Evolutionary conservation across 2,329 filamentous ascomycete genomes (phyloP).

Genomic region (Neopestalotiopsis sp.): DNA sequence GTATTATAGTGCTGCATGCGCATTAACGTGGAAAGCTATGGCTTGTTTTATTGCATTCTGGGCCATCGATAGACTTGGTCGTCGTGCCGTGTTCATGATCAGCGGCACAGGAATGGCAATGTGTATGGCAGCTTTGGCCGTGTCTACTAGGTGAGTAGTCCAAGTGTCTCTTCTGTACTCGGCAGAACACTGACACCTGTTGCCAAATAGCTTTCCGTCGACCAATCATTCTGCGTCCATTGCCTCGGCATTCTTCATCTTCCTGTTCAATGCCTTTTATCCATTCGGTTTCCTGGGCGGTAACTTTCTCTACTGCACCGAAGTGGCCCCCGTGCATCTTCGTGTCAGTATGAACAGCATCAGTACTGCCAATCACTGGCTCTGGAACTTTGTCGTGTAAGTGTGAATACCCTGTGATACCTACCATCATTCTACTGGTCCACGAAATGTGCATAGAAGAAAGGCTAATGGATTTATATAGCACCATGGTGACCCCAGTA

Average conservation of each 20-base stretch:
- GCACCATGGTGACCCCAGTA: conserved; percentile 48
- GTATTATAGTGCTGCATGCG: conserved; percentile 42
- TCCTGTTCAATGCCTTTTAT: conserved; percentile 65
- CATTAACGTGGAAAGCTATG: conserved; percentile 52
- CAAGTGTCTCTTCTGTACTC: no score
- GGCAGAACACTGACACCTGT: no score
- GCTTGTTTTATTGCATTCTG: conserved; percentile 56
- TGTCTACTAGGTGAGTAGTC: conserved; percentile 57
- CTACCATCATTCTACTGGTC: no score
- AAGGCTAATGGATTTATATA: conserved; percentile 1
- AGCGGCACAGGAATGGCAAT: conserved; percentile 56
- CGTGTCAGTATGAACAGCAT: conserved; percentile 62
- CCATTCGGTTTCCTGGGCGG: conserved; percentile 64
- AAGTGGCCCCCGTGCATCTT: conserved; percentile 59
- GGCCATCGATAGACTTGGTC: conserved; percentile 56
- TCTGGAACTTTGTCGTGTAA: conserved; percentile 51
- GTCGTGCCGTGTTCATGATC: conserved; percentile 57
- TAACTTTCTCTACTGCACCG: conserved; percentile 65
- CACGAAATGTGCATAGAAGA: no score
- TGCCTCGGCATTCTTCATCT: conserved; percentile 60
- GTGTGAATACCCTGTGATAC: no score
- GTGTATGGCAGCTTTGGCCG: conserved; percentile 61
- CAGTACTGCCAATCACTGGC: conserved; percentile 59
- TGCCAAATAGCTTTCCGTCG: conserved; percentile 40
- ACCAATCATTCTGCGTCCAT: conserved; percentile 53